Evolutionary conservation across 768 basidiomycete species (phyloP).

Genomic region (Rhodocollybia butyracea): DNA sequence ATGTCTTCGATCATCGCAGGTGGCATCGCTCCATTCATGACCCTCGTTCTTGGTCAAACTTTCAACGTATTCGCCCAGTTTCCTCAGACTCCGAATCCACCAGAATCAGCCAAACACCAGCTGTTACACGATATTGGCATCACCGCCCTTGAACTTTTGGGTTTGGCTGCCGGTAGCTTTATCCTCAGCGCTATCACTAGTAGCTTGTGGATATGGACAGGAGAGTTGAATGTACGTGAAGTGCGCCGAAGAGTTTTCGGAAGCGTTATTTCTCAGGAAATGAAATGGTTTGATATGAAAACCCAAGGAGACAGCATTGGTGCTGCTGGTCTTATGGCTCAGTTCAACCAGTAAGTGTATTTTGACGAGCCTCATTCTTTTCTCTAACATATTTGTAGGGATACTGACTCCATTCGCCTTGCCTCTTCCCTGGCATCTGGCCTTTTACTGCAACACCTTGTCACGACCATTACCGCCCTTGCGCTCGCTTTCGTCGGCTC

Average conservation of each 20-base stretch:
- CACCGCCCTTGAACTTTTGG: conserved; percentile 64
- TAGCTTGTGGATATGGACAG: conserved; percentile 82
- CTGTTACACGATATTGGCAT: conserved; percentile 58
- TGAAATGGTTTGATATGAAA: conserved; percentile 85
- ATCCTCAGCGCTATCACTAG: conserved; percentile 72
- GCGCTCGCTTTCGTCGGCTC: conserved; percentile 79
- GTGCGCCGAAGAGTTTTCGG: conserved; percentile 68
- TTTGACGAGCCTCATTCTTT: neutral
- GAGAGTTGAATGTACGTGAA: conserved; percentile 72
- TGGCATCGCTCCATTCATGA: conserved; percentile 85
- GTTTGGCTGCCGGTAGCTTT: conserved; percentile 62
- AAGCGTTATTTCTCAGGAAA: conserved; percentile 63
- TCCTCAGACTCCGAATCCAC: conserved; percentile 27
- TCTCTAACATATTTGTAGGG: conserved; percentile 43
- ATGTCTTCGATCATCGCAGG: conserved; percentile 62
- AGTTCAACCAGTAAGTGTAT: neutral
- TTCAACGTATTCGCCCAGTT: conserved; percentile 74
- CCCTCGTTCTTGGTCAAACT: conserved; percentile 70
- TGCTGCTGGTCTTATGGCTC: conserved; percentile 8
- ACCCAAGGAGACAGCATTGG: neutral
- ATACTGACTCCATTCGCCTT: conserved; percentile 90
- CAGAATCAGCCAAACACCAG: conserved; percentile 39
- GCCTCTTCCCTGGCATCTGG: conserved; percentile 82
- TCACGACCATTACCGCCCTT: conserved; percentile 76
- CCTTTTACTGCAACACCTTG: conserved; percentile 74